Conservation (phyloP, 768 basidiomycete genomes). For the Serendipita sp. region DNA sequence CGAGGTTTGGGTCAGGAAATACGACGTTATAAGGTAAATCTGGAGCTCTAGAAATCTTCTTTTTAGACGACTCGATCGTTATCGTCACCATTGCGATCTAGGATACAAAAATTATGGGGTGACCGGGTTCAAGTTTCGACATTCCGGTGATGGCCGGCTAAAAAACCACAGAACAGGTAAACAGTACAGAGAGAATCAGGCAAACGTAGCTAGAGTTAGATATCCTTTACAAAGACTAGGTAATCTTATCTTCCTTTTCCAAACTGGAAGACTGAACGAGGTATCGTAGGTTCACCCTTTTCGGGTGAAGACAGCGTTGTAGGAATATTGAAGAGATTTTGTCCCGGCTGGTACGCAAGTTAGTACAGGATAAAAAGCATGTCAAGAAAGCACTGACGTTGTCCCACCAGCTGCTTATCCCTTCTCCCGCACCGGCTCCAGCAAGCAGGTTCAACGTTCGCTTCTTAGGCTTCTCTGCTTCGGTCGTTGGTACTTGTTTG, state of each 20-base stretch:
- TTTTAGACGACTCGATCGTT: neutral
- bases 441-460: slow-evolving; percentile 2
- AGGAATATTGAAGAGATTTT: neutral
- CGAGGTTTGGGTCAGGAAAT: neutral
- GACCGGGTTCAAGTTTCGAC: slow-evolving; percentile 1
- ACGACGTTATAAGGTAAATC: neutral
- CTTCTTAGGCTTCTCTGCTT: neutral
- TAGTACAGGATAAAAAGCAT: neutral
- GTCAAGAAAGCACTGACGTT: neutral
- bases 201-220: too few relatives aligned
- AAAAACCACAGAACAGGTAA: neutral
- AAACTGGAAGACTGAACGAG: neutral
- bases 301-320: neutral
- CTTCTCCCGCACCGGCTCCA: neutral
- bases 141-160: neutral
- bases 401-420: neutral
- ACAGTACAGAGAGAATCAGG: neutral
- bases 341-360: neutral
- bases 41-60: neutral
- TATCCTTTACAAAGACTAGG: neutral
- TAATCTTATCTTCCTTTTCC: neutral
- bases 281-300: neutral
- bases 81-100: neutral
- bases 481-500: neutral
- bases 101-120: neutral